Conservation (phyloP, 768 basidiomycete genomes). For the Terana coerulea region DNA sequence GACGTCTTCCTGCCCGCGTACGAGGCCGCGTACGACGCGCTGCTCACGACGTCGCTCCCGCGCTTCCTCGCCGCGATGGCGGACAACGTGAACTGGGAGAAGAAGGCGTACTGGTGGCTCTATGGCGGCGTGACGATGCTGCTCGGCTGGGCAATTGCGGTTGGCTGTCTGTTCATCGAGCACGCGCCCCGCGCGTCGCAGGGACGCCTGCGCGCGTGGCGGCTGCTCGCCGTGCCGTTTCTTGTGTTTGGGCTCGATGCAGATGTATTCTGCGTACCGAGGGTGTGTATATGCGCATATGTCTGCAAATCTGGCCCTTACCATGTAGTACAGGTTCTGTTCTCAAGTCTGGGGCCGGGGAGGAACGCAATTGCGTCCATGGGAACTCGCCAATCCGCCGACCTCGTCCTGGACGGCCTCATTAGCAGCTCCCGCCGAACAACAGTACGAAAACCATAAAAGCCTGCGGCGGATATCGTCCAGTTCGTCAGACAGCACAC, state of each 20-base stretch:
- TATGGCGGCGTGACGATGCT: conserved; percentile 25
- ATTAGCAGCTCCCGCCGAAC: too few species aligned
- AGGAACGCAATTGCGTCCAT: conserved; percentile 32
- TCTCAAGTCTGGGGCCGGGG: conserved; percentile 32
- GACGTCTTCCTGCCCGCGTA: conserved; percentile 34
- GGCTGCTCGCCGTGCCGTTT: conserved; percentile 30
- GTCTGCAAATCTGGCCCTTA: neutral
- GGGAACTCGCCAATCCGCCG: conserved; percentile 30
- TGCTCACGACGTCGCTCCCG: conserved; percentile 29
- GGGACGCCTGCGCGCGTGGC: conserved; percentile 25
- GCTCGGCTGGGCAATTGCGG: conserved; percentile 22
- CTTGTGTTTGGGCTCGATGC: conserved; percentile 27
- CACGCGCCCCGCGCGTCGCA: neutral
- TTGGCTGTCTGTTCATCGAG: conserved; percentile 19
- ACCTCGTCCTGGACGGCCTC: too few species aligned
- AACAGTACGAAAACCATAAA: too few species aligned
- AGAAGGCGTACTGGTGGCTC: conserved; percentile 33
- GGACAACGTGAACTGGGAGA: conserved; percentile 34
- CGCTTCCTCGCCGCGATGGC: conserved; percentile 26
- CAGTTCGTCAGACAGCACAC: too few species aligned
- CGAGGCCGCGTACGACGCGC: conserved; percentile 28
- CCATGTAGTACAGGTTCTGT: conserved; percentile 27
- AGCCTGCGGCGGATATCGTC: too few species aligned
- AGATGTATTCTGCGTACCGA: conserved; percentile 32
- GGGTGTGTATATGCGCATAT: conserved; percentile 19